Base-by-base conservation (phyloP, 2,329 filamentous ascomycete species). In the Phialocephala subalpina region DNA sequence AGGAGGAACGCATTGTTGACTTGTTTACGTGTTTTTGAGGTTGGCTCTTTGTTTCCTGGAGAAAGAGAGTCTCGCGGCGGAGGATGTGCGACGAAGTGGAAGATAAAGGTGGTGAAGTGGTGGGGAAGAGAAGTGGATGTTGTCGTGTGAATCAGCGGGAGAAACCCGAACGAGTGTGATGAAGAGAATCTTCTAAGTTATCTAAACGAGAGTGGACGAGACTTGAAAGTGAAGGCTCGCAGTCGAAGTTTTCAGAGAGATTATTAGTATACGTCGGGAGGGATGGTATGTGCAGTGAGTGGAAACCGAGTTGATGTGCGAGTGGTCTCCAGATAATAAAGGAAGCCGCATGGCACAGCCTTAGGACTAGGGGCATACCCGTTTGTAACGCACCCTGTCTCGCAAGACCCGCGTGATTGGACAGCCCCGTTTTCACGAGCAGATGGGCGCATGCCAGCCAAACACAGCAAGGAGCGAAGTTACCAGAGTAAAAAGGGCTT, bases 1-100 rank as follows among this genome's bases (percentile, higher is more conserved):
- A 65, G 8, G 60, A 45, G 20, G 70, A 69, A 58, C 61, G 72
- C 73, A 75, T 75, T 1, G 60, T 73, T 38, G 20, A 22, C 36
- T 4, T 57, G 47, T 49, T 33, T 60, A 40, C 36, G 8, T 22
- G 29, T 55, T 8, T 55, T 40, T 20, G 33, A 57, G 36, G 33
- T 57, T 35, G 18, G 6, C 38, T 57, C 3, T 57, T 20, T 55
- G 29, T 53, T 52, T 53, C n/a, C 53, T 8, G 27, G 18, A 25
- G 53, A 55, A 22, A 52, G 18, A 53, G 53, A 35, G 29, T 25
- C 20, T 49, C 22, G 49, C 18, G 40, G 49, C 18, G 40, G 40
- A 49, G 11, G 45, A 49, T 25, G n/a, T 27, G 27, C 49, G 16
- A n/a, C 49, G 18, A 53, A 53, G 49, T 53, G 55, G 55, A 40